phyloP scores from a whole-genome alignment of 768 basidiomycete genomes.

The Lanmaoa pseudosensibilis region DNA sequence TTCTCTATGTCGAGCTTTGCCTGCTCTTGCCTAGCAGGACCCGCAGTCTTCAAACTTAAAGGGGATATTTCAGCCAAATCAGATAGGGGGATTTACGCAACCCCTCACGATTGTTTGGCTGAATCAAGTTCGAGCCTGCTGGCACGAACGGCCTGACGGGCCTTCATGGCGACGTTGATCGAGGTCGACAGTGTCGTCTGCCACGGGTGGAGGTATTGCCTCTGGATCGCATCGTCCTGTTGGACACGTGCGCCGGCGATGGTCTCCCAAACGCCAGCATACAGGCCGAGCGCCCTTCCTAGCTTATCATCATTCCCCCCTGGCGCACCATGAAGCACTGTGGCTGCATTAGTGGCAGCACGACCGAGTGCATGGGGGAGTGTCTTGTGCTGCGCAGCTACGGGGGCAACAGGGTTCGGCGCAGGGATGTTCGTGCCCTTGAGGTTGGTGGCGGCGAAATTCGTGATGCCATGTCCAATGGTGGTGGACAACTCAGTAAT shows the following conservation, averaged over 20 bases:
- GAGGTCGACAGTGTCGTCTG: slow-evolving; percentile 81
- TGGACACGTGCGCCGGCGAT: slow-evolving; percentile 73
- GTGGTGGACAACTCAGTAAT: slow-evolving; percentile 67
- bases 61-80: neutral
- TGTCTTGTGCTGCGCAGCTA: slow-evolving; percentile 82
- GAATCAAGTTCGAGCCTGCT: slow-evolving; percentile 88
- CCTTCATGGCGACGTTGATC: slow-evolving; percentile 90
- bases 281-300: slow-evolving; percentile 73
- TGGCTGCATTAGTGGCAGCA: slow-evolving; percentile 65
- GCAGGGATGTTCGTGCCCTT: slow-evolving; percentile 86
- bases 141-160: slow-evolving; percentile 75
- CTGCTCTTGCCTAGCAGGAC: slow-evolving; percentile 81
- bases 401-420: slow-evolving; percentile 56
- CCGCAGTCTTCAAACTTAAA: slow-evolving; percentile 73
- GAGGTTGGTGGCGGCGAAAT: slow-evolving; percentile 84
- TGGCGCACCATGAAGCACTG: slow-evolving; percentile 44
- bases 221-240: slow-evolving; percentile 73
- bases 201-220: slow-evolving; percentile 78
- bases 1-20: slow-evolving; percentile 90
- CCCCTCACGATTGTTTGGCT: slow-evolving; percentile 78
- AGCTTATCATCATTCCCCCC: slow-evolving; percentile 64
- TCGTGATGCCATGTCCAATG: slow-evolving; percentile 73
- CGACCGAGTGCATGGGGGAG: slow-evolving; percentile 92
- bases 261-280: slow-evolving; percentile 83
- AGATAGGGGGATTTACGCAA: neutral